Evolutionary conservation across 2,329 filamentous ascomycete species (phyloP).

Genomic region (Aplosporella prunicola): DNA sequence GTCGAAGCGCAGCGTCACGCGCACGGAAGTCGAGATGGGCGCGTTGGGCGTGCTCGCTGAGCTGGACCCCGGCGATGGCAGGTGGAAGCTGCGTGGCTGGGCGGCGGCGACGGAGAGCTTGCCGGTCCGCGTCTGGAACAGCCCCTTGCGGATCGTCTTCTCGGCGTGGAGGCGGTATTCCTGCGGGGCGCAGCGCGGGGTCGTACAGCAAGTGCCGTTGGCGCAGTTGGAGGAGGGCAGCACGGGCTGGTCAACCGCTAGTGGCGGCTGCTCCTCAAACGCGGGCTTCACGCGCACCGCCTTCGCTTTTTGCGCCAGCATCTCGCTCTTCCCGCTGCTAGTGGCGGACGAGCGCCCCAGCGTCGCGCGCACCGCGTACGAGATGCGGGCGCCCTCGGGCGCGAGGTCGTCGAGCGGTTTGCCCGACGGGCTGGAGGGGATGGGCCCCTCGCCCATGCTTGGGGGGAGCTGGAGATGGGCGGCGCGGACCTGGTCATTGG

Average conservation of each 20-base stretch:
- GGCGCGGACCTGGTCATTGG: conserved; percentile 42
- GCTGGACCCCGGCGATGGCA: too few relatives aligned
- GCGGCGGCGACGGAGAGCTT: conserved; percentile 47
- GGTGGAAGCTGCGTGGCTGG: conserved; percentile 48
- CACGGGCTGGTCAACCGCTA: conserved; percentile 39
- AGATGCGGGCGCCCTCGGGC: conserved; percentile 53
- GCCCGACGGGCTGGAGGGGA: conserved; percentile 41
- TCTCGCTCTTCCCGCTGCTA: conserved; percentile 31
- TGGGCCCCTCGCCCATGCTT: conserved; percentile 49
- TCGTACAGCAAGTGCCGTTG: too few relatives aligned
- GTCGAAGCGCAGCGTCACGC: conserved; percentile 52
- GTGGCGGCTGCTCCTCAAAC: conserved; percentile 50
- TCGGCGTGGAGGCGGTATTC: conserved; percentile 48
- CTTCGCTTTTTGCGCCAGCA: conserved; percentile 42
- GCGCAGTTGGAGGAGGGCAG: conserved; percentile 33
- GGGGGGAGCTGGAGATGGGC: conserved; percentile 52
- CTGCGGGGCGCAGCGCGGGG: too few relatives aligned
- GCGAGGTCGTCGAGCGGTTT: conserved; percentile 50
- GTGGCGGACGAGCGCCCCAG: conserved; percentile 32
- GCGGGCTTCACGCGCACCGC: conserved; percentile 52
- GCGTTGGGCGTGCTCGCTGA: conserved; percentile 27
- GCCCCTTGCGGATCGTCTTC: conserved; percentile 50
- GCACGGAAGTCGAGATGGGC: conserved; percentile 45
- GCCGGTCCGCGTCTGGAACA: conserved; percentile 51
- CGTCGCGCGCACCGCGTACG: conserved; percentile 45